Evolutionary conservation across 2,329 filamentous ascomycete species (phyloP).

Genomic region (Fusarium sp.): DNA sequence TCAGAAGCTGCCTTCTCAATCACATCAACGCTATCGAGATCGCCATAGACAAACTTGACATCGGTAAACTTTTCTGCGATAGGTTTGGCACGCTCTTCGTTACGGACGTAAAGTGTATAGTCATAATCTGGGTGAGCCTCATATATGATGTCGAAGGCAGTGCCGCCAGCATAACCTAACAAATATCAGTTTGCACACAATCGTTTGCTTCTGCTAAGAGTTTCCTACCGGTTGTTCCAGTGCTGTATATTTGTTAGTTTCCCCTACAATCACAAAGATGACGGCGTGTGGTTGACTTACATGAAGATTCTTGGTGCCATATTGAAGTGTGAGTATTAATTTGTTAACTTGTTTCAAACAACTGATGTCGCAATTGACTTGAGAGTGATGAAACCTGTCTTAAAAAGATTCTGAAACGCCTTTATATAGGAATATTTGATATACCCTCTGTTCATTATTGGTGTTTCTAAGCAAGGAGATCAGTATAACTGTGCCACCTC

Average conservation of each 20-base stretch:
- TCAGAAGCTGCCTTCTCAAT: slow-evolving; percentile 64
- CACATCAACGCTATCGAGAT: slow-evolving; percentile 58
- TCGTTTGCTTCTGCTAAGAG: fast-evolving
- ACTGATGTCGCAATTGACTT: fast-evolving
- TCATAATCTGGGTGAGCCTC: slow-evolving; percentile 61
- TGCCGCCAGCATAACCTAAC: slow-evolving; percentile 65
- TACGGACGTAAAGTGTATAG: slow-evolving; percentile 60
- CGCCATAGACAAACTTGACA: slow-evolving; percentile 62
- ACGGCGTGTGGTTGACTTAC: slow-evolving; percentile 46
- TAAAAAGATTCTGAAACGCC: neutral
- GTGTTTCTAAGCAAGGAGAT: neutral
- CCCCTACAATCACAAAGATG: neutral
- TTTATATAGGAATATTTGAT: neutral
- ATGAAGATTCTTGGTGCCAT: slow-evolving; percentile 59
- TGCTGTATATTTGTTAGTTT: slow-evolving; percentile 46
- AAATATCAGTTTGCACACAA: slow-evolving; percentile 1
- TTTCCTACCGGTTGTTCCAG: slow-evolving; percentile 58
- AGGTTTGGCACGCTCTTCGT: slow-evolving; percentile 56
- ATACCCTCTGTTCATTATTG: neutral
- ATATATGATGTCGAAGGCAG: slow-evolving; percentile 59
- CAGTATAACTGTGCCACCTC: neutral
- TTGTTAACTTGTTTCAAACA: neutral
- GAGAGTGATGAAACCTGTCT: neutral
- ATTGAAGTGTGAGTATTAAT: neutral
- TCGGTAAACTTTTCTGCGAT: slow-evolving; percentile 61